Evolutionary conservation across 2,329 filamentous ascomycete species (phyloP).

Genomic region (Leptodontidium sp.): DNA sequence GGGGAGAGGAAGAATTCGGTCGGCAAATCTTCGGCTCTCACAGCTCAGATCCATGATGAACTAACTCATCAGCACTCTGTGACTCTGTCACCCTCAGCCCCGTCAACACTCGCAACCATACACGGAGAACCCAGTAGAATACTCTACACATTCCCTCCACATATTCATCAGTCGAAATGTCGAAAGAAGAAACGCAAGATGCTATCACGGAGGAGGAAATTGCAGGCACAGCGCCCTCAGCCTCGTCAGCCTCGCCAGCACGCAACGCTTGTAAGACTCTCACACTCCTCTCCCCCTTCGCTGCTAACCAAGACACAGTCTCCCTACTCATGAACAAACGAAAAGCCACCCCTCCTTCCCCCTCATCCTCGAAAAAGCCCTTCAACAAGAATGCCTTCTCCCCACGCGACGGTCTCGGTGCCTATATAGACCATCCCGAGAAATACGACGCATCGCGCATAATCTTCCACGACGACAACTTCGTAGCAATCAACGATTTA

Average conservation of each 20-base stretch:
- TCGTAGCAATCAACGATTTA: slow-evolving; percentile 81
- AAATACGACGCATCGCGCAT: slow-evolving; percentile 66
- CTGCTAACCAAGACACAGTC: slow-evolving; percentile 48
- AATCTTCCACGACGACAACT: slow-evolving; percentile 71
- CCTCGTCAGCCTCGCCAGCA: slow-evolving; percentile 38
- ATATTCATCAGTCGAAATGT: slow-evolving; percentile 4
- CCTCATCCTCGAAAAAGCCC: slow-evolving; percentile 24
- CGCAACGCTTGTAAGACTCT: slow-evolving; percentile 55
- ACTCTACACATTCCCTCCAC: neutral
- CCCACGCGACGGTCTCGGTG: slow-evolving; percentile 67
- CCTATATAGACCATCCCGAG: slow-evolving; percentile 71
- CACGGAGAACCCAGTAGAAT: neutral
- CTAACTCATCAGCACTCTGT: no score
- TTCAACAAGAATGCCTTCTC: slow-evolving; percentile 45
- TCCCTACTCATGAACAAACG: slow-evolving; percentile 58
- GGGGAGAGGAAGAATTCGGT: no score
- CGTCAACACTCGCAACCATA: neutral
- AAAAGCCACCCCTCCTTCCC: slow-evolving; percentile 31
- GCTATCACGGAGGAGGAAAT: slow-evolving; percentile 55
- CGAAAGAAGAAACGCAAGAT: slow-evolving; percentile 45
- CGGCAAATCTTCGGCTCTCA: no score
- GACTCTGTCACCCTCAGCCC: no score
- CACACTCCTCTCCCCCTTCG: neutral
- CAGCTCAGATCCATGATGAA: no score
- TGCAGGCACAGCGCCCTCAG: slow-evolving; percentile 46